Evolutionary conservation across 2,329 filamentous ascomycete species (phyloP).

Genomic region (Lasiodiplodia theobromae): DNA sequence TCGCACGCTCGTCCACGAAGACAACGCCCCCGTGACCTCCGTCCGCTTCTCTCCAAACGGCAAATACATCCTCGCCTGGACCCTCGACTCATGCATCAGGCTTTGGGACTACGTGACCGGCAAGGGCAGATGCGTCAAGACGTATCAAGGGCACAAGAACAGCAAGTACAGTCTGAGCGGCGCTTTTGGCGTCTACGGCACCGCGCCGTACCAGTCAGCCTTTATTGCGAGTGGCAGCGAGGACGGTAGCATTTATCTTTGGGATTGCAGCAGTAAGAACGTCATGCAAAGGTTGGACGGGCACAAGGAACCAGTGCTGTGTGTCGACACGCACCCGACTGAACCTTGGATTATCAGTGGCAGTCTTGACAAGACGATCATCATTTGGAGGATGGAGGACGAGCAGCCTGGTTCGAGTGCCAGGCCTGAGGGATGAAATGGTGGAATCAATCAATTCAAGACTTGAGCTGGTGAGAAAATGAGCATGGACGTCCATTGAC

Average conservation of each 20-base stretch:
- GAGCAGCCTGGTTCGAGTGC: not conserved
- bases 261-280: slow-evolving; percentile 89
- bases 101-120: slow-evolving; percentile 96
- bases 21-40: slow-evolving; percentile 86
- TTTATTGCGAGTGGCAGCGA: slow-evolving; percentile 88
- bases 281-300: slow-evolving; percentile 71
- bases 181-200: slow-evolving; percentile 75
- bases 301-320: slow-evolving; percentile 65
- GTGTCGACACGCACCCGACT: slow-evolving; percentile 65
- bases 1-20: slow-evolving; percentile 93
- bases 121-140: slow-evolving; percentile 90
- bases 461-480: not conserved
- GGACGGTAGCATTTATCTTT: slow-evolving; percentile 83
- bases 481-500: not conserved
- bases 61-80: slow-evolving; percentile 89
- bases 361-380: slow-evolving; percentile 67
- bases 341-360: slow-evolving; percentile 66
- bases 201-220: slow-evolving; percentile 49
- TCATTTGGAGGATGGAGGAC: slow-evolving; percentile 63
- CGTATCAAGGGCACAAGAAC: slow-evolving; percentile 92
- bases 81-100: slow-evolving; percentile 85
- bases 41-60: slow-evolving; percentile 96
- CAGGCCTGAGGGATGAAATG: not conserved
- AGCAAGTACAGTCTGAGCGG: slow-evolving; percentile 83
- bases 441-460: not conserved